These are phyloP conservation scores for Solanum lycopersicoides DNA, from an alignment of 257 asterid genomes.

Conservation along the genomic window DNA sequence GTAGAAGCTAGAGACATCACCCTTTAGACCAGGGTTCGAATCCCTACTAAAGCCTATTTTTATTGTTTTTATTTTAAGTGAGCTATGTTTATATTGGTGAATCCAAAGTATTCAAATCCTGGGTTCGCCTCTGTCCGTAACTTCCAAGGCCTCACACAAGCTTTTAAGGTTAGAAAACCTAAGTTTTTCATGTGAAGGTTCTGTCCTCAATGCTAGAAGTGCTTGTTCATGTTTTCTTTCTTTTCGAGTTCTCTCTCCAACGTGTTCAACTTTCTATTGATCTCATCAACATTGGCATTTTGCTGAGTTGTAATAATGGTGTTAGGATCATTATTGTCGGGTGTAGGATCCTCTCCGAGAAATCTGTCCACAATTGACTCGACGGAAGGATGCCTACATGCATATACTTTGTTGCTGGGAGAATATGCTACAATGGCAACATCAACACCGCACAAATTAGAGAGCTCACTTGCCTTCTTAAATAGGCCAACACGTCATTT, in stretches of 20 bases:
- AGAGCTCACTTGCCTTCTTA: not conserved
- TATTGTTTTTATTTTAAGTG: no score
- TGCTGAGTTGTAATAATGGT: not conserved
- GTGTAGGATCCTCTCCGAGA: not conserved
- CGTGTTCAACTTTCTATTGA: not conserved
- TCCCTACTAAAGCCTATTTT: no score
- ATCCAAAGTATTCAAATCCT: no score
- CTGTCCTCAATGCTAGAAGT: not conserved
- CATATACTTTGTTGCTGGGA: not conserved
- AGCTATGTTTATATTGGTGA: no score
- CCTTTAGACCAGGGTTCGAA: no score
- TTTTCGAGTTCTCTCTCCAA: no score
- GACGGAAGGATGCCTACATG: not conserved
- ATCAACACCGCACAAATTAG: not conserved
- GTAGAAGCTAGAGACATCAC: no score
- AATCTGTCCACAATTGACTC: not conserved
- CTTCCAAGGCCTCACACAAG: not conserved
- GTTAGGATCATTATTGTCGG: not conserved
- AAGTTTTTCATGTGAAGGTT: not conserved
- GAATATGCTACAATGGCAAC: not conserved
- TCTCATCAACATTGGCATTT: not conserved
- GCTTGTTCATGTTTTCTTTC: not conserved
- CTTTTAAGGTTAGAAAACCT: not conserved
- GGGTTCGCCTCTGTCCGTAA: no score
- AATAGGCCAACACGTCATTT: not conserved